Percentiles rank a stretch among this genome's conserved stretches.
Evolutionary conservation across 2,329 filamentous ascomycete genomes (phyloP).

Genomic region (Aspergillus hortae): DNA sequence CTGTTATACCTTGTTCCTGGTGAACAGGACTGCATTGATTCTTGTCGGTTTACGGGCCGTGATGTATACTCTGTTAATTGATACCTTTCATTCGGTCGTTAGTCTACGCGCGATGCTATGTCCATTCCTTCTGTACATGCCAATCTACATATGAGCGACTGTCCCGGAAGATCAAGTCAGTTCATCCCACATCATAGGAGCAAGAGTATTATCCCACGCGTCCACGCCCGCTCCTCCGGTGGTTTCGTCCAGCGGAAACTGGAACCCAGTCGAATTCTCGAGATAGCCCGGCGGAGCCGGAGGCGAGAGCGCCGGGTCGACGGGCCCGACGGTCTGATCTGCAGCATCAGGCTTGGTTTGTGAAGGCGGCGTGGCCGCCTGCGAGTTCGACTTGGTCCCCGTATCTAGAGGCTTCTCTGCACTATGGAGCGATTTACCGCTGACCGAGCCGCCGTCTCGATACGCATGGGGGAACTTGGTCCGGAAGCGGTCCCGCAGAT

Average conservation of each 20-base stretch:
- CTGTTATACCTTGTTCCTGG: neutral
- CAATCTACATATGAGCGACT: neutral
- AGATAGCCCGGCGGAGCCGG: conserved; percentile 26
- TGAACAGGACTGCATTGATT: neutral
- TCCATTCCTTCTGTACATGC: neutral
- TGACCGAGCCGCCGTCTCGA: conserved; percentile 42
- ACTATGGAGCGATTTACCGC: conserved; percentile 24
- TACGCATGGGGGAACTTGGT: conserved; percentile 58
- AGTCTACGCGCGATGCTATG: neutral
- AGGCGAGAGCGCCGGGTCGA: conserved; percentile 31
- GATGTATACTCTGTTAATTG: neutral
- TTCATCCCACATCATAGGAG: conserved; percentile 41
- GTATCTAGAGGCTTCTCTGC: conserved; percentile 7
- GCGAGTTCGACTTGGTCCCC: conserved; percentile 8
- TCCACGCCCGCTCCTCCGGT: conserved; percentile 16
- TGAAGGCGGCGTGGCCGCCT: conserved; percentile 9
- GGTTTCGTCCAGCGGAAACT: conserved; percentile 33
- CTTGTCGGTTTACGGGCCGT: neutral
- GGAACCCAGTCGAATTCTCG: conserved; percentile 23
- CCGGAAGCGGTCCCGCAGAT: conserved; percentile 60
- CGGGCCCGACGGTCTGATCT: conserved; percentile 15
- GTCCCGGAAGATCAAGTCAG: conserved; percentile 15
- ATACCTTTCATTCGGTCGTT: neutral
- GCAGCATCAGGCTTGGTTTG: conserved; percentile 15
- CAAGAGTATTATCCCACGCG: conserved; percentile 38